Evolutionary conservation across 2,329 filamentous ascomycete genomes (phyloP).

Genomic region (Penicillium psychrosexuale): DNA sequence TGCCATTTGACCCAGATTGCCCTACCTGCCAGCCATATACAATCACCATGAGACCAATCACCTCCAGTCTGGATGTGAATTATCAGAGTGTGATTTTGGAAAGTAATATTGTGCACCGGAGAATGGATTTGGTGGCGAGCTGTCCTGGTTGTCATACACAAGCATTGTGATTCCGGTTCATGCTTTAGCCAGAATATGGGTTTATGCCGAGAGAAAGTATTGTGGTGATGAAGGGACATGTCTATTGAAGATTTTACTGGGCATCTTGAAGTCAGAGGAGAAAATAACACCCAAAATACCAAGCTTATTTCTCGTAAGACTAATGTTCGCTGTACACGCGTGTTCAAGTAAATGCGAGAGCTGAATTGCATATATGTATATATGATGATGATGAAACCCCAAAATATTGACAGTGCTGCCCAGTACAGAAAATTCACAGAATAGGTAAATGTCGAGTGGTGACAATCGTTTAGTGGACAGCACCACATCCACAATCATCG

Average conservation of each 20-base stretch:
- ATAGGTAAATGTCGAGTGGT: neutral
- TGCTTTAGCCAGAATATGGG: neutral
- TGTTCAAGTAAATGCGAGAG: neutral
- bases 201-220: neutral
- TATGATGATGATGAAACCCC: neutral
- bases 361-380: neutral
- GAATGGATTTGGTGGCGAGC: slow-evolving; percentile 5
- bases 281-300: neutral
- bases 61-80: neutral
- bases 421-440: neutral
- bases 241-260: neutral
- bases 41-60: neutral
- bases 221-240: neutral
- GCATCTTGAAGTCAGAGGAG: neutral
- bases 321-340: neutral
- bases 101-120: slow-evolving; percentile 16
- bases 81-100: neutral
- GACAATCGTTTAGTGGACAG: slow-evolving; percentile 18
- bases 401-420: neutral
- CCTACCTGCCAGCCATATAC: slow-evolving; percentile 11
- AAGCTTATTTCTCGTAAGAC: neutral
- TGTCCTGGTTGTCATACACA: slow-evolving; percentile 7
- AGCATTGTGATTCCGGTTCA: neutral
- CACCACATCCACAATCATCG: slow-evolving; percentile 33
- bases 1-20: slow-evolving; percentile 11